Conservation (phyloP, 176 grass and related monocot species). For the Aegilops umbellulata region DNA sequence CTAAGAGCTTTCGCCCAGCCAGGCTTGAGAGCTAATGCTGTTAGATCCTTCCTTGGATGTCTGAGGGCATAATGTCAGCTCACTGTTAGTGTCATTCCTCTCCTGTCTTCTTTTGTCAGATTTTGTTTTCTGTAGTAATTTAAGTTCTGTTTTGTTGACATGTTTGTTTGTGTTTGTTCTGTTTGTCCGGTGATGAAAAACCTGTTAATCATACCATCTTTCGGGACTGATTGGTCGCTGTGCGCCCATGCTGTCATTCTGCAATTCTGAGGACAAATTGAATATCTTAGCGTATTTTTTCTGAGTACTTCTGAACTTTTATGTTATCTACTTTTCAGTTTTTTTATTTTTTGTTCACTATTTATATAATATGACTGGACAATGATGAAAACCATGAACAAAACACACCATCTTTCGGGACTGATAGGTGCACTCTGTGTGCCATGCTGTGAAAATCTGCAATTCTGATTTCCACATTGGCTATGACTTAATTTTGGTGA, state of each 20-base stretch:
- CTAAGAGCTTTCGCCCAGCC: constrained; percentile 50
- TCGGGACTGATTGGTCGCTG: constrained; percentile 14
- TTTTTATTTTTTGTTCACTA: neutral
- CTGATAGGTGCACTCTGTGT: neutral
- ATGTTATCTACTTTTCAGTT: neutral
- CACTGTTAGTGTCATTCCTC: neutral
- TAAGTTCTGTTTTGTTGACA: neutral
- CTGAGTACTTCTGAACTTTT: neutral
- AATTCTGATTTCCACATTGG: constrained; percentile 22
- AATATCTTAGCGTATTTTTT: neutral
- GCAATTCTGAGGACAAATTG: constrained; percentile 39
- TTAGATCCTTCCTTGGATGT: constrained; percentile 51
- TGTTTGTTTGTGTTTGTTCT: neutral
- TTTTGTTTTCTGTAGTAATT: too few species aligned
- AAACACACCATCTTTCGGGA: constrained; percentile 56
- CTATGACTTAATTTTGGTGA: too few species aligned
- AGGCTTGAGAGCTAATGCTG: constrained; percentile 58
- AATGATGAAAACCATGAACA: constrained; percentile 28
- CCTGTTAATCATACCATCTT: constrained; percentile 6
- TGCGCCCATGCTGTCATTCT: constrained; percentile 34
- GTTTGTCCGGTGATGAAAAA: constrained; percentile 23
- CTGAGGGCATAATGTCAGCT: neutral
- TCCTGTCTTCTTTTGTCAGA: neutral
- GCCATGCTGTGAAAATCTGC: constrained; percentile 29
- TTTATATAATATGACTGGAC: neutral